Conservation (phyloP, 805 yeast species). For the Ogataea siamensis region DNA sequence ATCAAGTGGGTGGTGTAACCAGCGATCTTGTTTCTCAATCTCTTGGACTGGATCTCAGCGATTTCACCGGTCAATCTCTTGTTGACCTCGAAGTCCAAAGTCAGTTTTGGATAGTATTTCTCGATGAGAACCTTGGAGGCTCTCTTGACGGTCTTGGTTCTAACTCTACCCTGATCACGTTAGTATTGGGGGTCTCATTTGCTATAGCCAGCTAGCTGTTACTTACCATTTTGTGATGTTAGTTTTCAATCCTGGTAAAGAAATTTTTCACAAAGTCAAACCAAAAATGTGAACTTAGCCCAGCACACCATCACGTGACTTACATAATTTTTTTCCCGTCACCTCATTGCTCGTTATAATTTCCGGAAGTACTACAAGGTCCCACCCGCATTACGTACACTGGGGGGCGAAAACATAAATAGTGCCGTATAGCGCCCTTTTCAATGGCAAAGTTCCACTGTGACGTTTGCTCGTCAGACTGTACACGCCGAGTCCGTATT, state of each 20-base stretch:
- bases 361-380: conserved; percentile 1
- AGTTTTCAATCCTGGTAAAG: conserved; percentile 13
- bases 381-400: conserved; percentile 11
- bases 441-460: conserved; percentile 70
- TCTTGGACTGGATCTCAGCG: conserved; percentile 98
- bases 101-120: conserved; percentile 99
- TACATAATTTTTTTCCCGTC: neutral
- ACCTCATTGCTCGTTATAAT: neutral
- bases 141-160: conserved; percentile 99
- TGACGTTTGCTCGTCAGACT: conserved; percentile 94
- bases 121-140: conserved; percentile 99
- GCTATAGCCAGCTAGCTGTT: conserved; percentile 6
- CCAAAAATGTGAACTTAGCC: conserved; percentile 7
- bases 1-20: conserved; percentile 99
- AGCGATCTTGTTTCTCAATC: conserved; percentile 99
- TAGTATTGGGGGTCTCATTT: conserved; percentile 1
- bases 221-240: conserved; percentile 32
- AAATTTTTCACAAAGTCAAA: conserved; percentile 12
- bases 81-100: conserved; percentile 99
- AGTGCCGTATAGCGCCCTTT: conserved; percentile 6
- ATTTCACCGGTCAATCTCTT: conserved; percentile 98
- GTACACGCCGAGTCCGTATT: conserved; percentile 87
- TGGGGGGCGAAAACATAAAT: conserved; percentile 8
- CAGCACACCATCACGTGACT: conserved; percentile 10
- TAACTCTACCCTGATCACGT: conserved; percentile 91